Conservation (phyloP, 2,329 filamentous ascomycete species). For the Alternaria rosae region DNA sequence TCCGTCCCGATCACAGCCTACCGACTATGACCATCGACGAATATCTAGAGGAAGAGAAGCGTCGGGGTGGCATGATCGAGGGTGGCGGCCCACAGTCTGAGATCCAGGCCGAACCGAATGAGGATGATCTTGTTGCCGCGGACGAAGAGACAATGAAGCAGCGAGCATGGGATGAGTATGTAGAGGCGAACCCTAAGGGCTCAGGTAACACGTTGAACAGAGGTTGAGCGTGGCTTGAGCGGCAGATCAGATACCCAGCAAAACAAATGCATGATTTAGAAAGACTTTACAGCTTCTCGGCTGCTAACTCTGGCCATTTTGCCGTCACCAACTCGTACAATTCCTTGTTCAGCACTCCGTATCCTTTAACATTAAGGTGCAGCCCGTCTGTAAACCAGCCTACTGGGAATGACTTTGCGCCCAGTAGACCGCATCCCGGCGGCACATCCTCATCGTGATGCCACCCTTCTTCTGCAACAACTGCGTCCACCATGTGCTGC, state of each 20-base stretch:
- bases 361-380: conserved; percentile 46
- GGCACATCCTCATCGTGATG: conserved; percentile 40
- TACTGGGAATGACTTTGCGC: conserved; percentile 39
- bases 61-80: conserved; percentile 86
- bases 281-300: conserved; percentile 22
- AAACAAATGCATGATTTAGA: not conserved
- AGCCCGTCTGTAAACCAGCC: conserved; percentile 51
- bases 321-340: conserved; percentile 29
- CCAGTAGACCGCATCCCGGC: conserved; percentile 47
- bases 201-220: conserved; percentile 84
- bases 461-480: conserved; percentile 32
- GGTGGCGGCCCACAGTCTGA: conserved; percentile 82
- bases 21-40: conserved; percentile 99
- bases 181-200: conserved; percentile 85
- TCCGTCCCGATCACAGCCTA: conserved; percentile 87
- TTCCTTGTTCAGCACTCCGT: conserved; percentile 35
- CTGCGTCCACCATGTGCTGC: conserved; percentile 37
- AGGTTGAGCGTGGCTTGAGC: conserved; percentile 55
- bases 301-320: conserved; percentile 44
- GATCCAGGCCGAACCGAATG: conserved; percentile 75
- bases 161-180: conserved; percentile 92
- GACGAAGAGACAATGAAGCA: conserved; percentile 94
- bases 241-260: conserved; percentile 21
- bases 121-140: conserved; percentile 87
- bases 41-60: conserved; percentile 90